A percentile compares a stretch with the other conserved stretches of the same genome.
Conservation (phyloP, 257 asterid genomes). For the Nicotiana obtusifolia region DNA sequence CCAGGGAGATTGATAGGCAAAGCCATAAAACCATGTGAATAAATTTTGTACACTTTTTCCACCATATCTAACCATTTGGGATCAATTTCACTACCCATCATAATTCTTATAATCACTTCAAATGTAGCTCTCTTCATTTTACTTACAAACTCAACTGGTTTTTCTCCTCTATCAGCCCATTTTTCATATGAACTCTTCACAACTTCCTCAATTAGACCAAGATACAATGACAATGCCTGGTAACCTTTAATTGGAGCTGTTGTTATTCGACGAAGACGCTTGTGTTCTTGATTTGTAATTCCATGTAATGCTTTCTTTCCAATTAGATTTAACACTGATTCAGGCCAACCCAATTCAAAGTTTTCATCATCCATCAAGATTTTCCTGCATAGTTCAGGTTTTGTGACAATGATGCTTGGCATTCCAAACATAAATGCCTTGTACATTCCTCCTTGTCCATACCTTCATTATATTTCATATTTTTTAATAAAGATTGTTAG, state of each 20-base stretch:
- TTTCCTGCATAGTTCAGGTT: constrained; percentile 10
- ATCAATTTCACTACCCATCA: constrained; percentile 13
- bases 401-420: constrained; percentile 15
- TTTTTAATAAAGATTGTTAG: neutral
- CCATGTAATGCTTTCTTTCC: constrained; percentile 17
- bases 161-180: neutral
- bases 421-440: constrained; percentile 11
- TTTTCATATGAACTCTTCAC: constrained; percentile 1
- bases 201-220: neutral
- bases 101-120: constrained; percentile 3
- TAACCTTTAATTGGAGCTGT: constrained; percentile 8
- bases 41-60: neutral
- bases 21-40: constrained; percentile 6
- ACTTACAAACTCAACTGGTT: constrained; percentile 17
- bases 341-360: constrained; percentile 11
- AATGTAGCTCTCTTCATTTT: constrained; percentile 16
- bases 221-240: constrained; percentile 5
- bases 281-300: constrained; percentile 10
- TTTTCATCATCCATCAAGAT: constrained; percentile 16
- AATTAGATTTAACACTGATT: constrained; percentile 8
- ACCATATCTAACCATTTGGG: neutral
- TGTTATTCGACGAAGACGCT: constrained; percentile 12
- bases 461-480: neutral
- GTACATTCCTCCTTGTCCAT: constrained; percentile 11
- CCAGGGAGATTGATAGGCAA: constrained; percentile 18